Evolutionary conservation across 495 filamentous ascomycete genomes (phyloP).

Genomic region (Barbatosphaeria neglecta): DNA sequence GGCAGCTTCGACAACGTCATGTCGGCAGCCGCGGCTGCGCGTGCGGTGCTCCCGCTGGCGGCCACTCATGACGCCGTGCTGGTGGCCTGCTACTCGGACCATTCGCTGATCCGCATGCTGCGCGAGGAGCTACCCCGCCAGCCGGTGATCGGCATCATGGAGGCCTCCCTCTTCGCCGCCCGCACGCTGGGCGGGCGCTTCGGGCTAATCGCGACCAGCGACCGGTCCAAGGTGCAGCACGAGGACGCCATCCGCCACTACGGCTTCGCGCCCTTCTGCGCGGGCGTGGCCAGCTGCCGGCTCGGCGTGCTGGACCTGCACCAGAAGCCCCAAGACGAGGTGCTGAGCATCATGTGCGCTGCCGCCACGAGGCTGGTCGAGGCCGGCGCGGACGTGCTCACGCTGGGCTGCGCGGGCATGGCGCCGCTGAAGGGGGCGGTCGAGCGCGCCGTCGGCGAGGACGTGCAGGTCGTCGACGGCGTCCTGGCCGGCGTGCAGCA

Average conservation of each 20-base stretch:
- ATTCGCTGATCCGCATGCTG: slow-evolving; percentile 36
- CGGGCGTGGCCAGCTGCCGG: slow-evolving; percentile 24
- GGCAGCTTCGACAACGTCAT: slow-evolving; percentile 31
- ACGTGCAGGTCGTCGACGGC: slow-evolving; percentile 23
- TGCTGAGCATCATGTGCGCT: slow-evolving; percentile 23
- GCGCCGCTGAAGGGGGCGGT: slow-evolving; percentile 30
- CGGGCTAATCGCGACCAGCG: slow-evolving; percentile 28
- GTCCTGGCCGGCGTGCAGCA: slow-evolving; percentile 16
- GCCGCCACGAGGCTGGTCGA: slow-evolving; percentile 25
- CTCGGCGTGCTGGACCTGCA: slow-evolving; percentile 33
- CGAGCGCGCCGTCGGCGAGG: slow-evolving; percentile 15
- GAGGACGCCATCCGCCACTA: slow-evolving; percentile 29
- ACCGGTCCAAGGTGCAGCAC: slow-evolving; percentile 25
- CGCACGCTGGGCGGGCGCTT: slow-evolving; percentile 26
- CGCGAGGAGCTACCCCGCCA: slow-evolving; percentile 27
- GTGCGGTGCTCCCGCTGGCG: slow-evolving; percentile 26
- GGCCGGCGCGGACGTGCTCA: slow-evolving; percentile 33
- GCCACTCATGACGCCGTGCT: slow-evolving; percentile 35
- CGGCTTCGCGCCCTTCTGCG: slow-evolving; percentile 26
- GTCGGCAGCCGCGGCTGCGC: slow-evolving; percentile 25
- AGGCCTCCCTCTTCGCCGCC: slow-evolving; percentile 27
- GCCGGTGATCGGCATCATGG: slow-evolving; percentile 41
- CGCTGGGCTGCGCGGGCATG: slow-evolving; percentile 40
- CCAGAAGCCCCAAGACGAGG: slow-evolving; percentile 20
- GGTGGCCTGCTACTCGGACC: slow-evolving; percentile 38